Percentiles rank a stretch among this genome's conserved stretches.
These are phyloP conservation scores for Alectoria sarmentosa DNA, from an alignment of 495 filamentous ascomycete genomes.

Conservation along the genomic window DNA sequence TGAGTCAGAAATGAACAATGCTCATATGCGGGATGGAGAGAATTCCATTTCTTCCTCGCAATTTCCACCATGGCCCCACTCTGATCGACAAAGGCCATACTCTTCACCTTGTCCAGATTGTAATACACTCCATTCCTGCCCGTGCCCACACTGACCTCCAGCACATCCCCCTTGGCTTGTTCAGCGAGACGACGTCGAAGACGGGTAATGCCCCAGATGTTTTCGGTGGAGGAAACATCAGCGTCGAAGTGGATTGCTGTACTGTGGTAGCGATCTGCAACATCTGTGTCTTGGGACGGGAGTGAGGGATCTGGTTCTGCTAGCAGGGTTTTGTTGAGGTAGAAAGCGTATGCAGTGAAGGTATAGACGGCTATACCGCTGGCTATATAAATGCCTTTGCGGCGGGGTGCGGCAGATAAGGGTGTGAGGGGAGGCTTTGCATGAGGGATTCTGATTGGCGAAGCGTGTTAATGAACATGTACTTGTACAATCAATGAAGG, in stretches of 20 bases:
- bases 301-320: slow-evolving; percentile 17
- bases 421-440: not conserved
- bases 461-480: no score
- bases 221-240: slow-evolving; percentile 58
- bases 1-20: slow-evolving; percentile 39
- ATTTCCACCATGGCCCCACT: slow-evolving; percentile 58
- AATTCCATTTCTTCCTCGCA: slow-evolving; percentile 50
- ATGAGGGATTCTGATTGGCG: not conserved
- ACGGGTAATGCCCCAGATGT: slow-evolving; percentile 52
- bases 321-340: slow-evolving; percentile 43
- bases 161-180: slow-evolving; percentile 66
- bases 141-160: slow-evolving; percentile 88
- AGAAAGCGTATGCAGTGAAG: slow-evolving; percentile 46
- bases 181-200: slow-evolving; percentile 55
- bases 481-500: no score
- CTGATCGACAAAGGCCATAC: slow-evolving; percentile 56
- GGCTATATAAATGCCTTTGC: slow-evolving; percentile 23
- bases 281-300: slow-evolving; percentile 32
- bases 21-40: slow-evolving; percentile 40
- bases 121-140: slow-evolving; percentile 81
- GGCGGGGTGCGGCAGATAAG: slow-evolving; percentile 8
- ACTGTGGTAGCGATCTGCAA: slow-evolving; percentile 50
- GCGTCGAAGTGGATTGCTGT: slow-evolving; percentile 56
- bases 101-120: slow-evolving; percentile 39
- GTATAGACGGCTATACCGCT: slow-evolving; percentile 39